Conservation (phyloP, 495 filamentous ascomycete species). For the Echria macrotheca region DNA sequence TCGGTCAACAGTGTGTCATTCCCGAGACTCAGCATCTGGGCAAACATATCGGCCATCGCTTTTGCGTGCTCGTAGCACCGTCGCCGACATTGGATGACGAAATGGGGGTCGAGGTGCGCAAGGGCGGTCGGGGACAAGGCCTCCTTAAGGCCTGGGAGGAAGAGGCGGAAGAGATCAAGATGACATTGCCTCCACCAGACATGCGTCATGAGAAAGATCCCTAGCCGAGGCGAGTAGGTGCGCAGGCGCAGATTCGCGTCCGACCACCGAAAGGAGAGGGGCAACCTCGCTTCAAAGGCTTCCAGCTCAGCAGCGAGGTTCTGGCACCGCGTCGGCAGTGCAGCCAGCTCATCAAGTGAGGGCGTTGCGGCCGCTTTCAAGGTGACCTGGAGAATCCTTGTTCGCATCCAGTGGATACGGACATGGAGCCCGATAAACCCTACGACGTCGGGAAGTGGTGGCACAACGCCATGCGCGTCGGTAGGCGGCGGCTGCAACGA, state of each 20-base stretch:
- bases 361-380: constrained; percentile 29
- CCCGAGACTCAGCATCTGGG: constrained; percentile 34
- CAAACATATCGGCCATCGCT: constrained; percentile 45
- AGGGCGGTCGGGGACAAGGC: constrained; percentile 32
- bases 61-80: constrained; percentile 44
- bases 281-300: constrained; percentile 40
- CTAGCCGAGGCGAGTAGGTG: constrained; percentile 42
- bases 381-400: constrained; percentile 38
- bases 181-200: constrained; percentile 48
- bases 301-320: constrained; percentile 38
- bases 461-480: constrained; percentile 13
- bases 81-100: constrained; percentile 32
- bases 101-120: constrained; percentile 33
- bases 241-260: constrained; percentile 45
- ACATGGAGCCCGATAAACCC: constrained; percentile 45
- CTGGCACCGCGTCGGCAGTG: constrained; percentile 35
- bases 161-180: constrained; percentile 44
- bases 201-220: constrained; percentile 48
- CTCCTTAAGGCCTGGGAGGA: constrained; percentile 39
- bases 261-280: constrained; percentile 41
- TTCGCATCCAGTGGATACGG: constrained; percentile 43
- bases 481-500: constrained; percentile 32
- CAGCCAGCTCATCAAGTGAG: constrained; percentile 30
- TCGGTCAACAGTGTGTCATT: constrained; percentile 39
- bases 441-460: constrained; percentile 40